These are phyloP conservation scores for Talaromyces liani DNA, from an alignment of 495 filamentous ascomycete species.

Conservation along the genomic window DNA sequence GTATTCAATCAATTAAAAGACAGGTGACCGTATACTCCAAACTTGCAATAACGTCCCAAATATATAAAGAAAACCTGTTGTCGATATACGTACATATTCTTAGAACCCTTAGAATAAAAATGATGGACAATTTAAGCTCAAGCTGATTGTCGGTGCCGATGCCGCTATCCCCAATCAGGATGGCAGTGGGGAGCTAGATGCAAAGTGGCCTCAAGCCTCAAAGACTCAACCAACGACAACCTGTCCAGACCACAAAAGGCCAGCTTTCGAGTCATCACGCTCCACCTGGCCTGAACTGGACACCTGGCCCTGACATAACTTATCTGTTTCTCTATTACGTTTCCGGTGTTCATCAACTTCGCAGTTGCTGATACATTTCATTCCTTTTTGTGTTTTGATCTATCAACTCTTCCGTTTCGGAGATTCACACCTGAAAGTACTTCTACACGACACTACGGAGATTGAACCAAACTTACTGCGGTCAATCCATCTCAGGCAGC, in stretches of 20 bases:
- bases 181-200: background rate
- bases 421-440: background rate
- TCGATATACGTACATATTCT: too few relatives aligned
- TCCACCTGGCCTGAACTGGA: background rate
- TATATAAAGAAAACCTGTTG: too few relatives aligned
- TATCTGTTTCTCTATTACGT: background rate
- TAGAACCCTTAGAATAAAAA: too few relatives aligned
- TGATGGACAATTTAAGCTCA: background rate
- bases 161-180: constrained; percentile 1
- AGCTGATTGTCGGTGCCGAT: background rate
- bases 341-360: background rate
- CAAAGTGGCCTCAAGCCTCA: constrained; percentile 9
- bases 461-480: background rate
- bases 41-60: background rate
- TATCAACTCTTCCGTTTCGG: background rate
- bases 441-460: background rate
- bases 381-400: background rate
- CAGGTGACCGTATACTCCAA: background rate
- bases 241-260: constrained; percentile 2
- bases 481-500: background rate
- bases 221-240: background rate
- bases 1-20: background rate
- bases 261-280: constrained; percentile 3
- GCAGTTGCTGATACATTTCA: background rate
- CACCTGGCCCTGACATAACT: background rate